phyloP scores from a whole-genome alignment of 129 eudicot genomes.

The Saposhnikovia divaricata region DNA sequence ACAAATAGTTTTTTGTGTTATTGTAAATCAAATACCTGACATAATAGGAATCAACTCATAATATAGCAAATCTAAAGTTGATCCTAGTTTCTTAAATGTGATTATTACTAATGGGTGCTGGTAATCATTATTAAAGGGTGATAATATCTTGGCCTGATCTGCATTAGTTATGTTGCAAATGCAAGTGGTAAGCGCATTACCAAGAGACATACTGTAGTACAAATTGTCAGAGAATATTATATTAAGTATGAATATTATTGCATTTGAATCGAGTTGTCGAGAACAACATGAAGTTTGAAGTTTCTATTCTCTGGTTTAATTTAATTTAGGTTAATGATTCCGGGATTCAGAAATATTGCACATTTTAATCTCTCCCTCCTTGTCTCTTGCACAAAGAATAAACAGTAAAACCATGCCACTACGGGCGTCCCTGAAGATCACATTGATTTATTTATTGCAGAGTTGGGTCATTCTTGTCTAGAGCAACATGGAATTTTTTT shows the following conservation, averaged over 20 bases:
- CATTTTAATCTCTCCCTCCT: neutral
- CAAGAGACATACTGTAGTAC: neutral
- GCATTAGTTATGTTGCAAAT: neutral
- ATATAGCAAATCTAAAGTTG: neutral
- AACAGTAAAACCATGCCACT: no score
- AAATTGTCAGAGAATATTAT: neutral
- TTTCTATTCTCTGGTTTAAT: neutral
- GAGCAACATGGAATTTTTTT: neutral
- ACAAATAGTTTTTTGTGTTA: no score
- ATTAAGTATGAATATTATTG: neutral
- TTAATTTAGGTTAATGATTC: neutral
- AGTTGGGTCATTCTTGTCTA: conserved; percentile 40
- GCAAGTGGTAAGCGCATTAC: neutral
- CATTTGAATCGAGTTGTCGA: neutral
- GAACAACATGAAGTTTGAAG: neutral
- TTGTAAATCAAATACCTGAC: neutral
- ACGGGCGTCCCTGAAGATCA: conserved; percentile 31
- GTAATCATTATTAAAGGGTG: neutral
- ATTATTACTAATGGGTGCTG: neutral
- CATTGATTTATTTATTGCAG: conserved; percentile 72
- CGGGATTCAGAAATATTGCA: neutral
- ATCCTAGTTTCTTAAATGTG: neutral
- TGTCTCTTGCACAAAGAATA: no score
- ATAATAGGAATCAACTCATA: neutral
- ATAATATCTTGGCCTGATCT: neutral